phyloP scores from a whole-genome alignment of 208 protist species.

The Crithidia bombi region DNA sequence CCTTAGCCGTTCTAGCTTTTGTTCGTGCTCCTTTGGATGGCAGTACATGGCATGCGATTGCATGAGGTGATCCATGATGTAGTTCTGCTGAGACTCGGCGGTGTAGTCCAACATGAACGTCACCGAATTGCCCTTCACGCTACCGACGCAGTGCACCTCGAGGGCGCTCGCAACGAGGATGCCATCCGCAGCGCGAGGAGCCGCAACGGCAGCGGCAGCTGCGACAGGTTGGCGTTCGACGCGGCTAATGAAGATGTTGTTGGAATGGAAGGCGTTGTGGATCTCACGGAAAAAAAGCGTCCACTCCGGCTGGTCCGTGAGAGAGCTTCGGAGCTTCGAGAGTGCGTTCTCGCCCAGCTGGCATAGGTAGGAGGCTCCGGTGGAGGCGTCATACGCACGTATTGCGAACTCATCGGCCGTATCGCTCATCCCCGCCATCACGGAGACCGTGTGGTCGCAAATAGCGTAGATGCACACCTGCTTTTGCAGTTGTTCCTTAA shows the following conservation, averaged over 20 bases:
- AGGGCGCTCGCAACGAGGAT: constrained; percentile 9
- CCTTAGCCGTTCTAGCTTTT: constrained; percentile 41
- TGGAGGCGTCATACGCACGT: constrained; percentile 43
- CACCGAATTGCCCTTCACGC: constrained; percentile 27
- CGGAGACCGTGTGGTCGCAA: constrained; percentile 37
- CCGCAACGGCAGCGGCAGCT: not conserved
- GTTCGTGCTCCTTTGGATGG: constrained; percentile 69
- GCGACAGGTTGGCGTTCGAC: not conserved
- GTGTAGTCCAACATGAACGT: constrained; percentile 36
- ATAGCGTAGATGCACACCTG: constrained; percentile 58
- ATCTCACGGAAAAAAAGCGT: constrained; percentile 65
- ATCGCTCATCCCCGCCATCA: constrained; percentile 73
- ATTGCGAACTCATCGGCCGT: constrained; percentile 54
- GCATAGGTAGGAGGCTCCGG: constrained; percentile 51
- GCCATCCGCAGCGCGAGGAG: constrained; percentile 12
- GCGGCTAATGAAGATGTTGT: constrained; percentile 30
- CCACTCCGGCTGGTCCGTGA: constrained; percentile 58
- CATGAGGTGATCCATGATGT: constrained; percentile 56
- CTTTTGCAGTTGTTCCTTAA: constrained; percentile 58
- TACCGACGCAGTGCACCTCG: constrained; percentile 16
- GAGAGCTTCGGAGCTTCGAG: constrained; percentile 31
- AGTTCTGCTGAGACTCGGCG: constrained; percentile 43
- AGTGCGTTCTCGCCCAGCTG: constrained; percentile 56
- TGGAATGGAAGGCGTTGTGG: constrained; percentile 47
- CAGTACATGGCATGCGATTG: constrained; percentile 46